Base-by-base conservation (phyloP, 1,139 yeast genomes). In the Hyphopichia pseudoburtonii region DNA sequence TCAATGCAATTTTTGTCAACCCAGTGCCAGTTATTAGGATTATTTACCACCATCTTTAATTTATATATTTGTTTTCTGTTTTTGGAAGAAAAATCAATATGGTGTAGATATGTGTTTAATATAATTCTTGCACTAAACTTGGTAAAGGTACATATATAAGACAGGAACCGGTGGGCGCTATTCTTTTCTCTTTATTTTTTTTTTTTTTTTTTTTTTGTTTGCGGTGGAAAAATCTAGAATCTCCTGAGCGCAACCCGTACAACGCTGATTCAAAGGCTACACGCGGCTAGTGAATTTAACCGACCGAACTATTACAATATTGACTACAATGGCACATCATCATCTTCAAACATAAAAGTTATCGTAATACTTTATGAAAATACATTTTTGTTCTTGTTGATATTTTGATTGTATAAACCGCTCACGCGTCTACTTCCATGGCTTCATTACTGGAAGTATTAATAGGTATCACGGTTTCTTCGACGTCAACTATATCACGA, bases 1-100 rank as follows among this genome's bases (percentile, higher is more conserved):
- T 78, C 82, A 43, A 90, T 76, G 66, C 98, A 92, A 73, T 92
- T 92, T 64, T 92, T 92, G 66, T 92, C 97, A 45, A 92, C 97
- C 98, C 98, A 92, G 73, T 92, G 98, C 98, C 78, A 72, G 56
- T 72, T 72, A 52, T 72, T 72, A 10, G 78, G 78, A 57, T 72
- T 72, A 54, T 71, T 62, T 2, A 72, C 76, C 11, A 71, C 78
- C 78, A 72, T 72, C 29, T 35, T 51, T 12, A 8, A 15, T 11
- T n/a, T 17, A 8, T 25, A 4, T 25, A 17, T 16, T 28, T 28
- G 19, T 16, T 27, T 10, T 17, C 9, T 9, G 5, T 17, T n/a
- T n/a, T n/a, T n/a, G n/a, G n/a, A n/a, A n/a, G n/a, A n/a, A n/a
- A n/a, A n/a, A n/a, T n/a, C n/a, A n/a, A n/a, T n/a, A n/a, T n/a